Evolutionary conservation across 495 filamentous ascomycete species (phyloP), one percentile per base, ranked within the genome.

Genomic region (Talaromyces trachyspermus): DNA sequence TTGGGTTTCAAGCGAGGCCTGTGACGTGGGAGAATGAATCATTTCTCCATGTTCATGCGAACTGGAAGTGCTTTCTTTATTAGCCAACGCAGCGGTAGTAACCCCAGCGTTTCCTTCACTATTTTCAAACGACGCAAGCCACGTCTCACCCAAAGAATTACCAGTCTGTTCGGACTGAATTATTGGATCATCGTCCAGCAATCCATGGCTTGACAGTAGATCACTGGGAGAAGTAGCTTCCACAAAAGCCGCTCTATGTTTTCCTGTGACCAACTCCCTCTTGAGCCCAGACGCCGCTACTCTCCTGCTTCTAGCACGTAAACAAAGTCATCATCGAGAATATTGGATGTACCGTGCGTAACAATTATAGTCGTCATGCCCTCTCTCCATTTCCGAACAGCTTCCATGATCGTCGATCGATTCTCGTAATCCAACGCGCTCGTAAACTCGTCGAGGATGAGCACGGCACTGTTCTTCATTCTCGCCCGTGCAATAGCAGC

Each of bases 321-420:
- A 2, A 90, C 76, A 56, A 81, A 91, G 46, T 96, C 89, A 14
- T 79, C 53, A 0, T 79, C 72, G 19, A 64, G 64, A 27, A 98
- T 94, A 42, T 94, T 86, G 0, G 82, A 77, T 39, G 89, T 81
- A 50, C 97, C 89, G 54, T 97, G 92, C 0, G 92, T 96, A 56
- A 95, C 86, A 17, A 88, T 83, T 43, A 95, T 80, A 1, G 87
- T 88, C 0, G 88, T 95, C 39, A 84, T 80, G 8, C 81, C 83
- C 43, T 72, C 69, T 1, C 85, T 72, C 53, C 81, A 86, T 46
- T 75, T 72, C 30, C 89, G 81, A 44, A 95, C 67, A 1, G 80
- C 81, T 3, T 82, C 78, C 61, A 92, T 84, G 36, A 95, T 65
- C 11, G 82, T 68, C 20, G 69, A 67, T 57, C 90, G 86, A 48